These are phyloP conservation scores for Clitocybe nebularis DNA, from an alignment of 1,284 basidiomycete genomes.

Conservation along the genomic window DNA sequence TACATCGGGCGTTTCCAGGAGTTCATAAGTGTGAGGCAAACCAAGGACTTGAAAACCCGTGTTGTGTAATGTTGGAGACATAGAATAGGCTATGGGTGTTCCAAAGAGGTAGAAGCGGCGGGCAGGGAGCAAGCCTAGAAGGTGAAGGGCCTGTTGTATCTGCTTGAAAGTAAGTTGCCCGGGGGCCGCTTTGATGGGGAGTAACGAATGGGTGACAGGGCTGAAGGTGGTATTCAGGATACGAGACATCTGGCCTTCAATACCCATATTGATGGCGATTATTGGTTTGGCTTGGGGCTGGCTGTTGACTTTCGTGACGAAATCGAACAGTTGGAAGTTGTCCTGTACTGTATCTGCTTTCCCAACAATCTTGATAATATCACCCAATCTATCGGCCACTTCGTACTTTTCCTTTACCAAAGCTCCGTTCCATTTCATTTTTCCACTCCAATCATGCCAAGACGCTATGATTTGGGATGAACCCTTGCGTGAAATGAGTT, in stretches of 20 bases:
- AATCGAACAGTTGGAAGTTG: constrained; percentile 79
- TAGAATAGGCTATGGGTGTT: constrained; percentile 83
- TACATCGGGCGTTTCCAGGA: constrained; percentile 73
- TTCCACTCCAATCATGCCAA: constrained; percentile 92
- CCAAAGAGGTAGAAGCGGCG: constrained; percentile 86
- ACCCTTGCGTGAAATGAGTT: constrained; percentile 65
- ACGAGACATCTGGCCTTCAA: constrained; percentile 85
- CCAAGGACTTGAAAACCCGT: constrained; percentile 81
- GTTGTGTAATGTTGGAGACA: constrained; percentile 94
- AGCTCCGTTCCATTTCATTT: constrained; percentile 77
- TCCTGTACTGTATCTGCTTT: constrained; percentile 76
- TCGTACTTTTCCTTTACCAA: constrained; percentile 69
- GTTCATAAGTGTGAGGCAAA: constrained; percentile 76
- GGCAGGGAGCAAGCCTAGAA: constrained; percentile 75
- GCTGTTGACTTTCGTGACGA: constrained; percentile 47
- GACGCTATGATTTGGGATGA: constrained; percentile 84
- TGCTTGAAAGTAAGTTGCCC: constrained; percentile 89
- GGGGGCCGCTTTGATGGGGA: constrained; percentile 85
- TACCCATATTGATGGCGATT: constrained; percentile 93
- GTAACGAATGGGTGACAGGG: constrained; percentile 84
- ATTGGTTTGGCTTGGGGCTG: constrained; percentile 66
- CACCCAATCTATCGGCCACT: constrained; percentile 66
- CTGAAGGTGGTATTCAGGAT: constrained; percentile 85
- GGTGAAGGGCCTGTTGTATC: constrained; percentile 77
- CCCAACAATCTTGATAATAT: constrained; percentile 91